Evolutionary conservation across 2,329 filamentous ascomycete genomes (phyloP).

Genomic region (Ascochyta rabiei): DNA sequence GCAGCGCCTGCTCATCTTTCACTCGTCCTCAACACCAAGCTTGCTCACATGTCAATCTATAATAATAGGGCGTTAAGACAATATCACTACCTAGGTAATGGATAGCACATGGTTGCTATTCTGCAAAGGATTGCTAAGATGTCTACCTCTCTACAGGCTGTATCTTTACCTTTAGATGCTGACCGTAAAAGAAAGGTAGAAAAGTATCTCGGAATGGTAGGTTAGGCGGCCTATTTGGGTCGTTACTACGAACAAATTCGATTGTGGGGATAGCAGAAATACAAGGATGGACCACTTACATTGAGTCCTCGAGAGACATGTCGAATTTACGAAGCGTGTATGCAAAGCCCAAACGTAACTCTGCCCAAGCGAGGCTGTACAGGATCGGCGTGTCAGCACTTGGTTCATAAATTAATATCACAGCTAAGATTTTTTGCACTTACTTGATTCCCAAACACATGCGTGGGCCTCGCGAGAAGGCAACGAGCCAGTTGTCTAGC

Average conservation of each 20-base stretch:
- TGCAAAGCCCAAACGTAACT: conserved; percentile 40
- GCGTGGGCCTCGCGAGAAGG: conserved; percentile 46
- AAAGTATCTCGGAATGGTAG: conserved; percentile 32
- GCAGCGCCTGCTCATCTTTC: no score
- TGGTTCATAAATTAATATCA: no score
- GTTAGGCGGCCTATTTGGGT: conserved; percentile 21
- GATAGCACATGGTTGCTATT: no score
- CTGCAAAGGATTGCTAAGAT: no score
- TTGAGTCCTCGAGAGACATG: conserved; percentile 25
- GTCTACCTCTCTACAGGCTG: not conserved
- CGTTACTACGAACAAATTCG: not conserved
- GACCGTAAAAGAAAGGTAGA: conserved; percentile 27
- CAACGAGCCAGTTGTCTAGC: conserved; percentile 38
- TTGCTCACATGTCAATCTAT: no score
- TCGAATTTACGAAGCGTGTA: conserved; percentile 42
- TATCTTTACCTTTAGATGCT: conserved; percentile 28
- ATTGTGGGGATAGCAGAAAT: not conserved
- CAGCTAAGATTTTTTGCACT: conserved; percentile 1
- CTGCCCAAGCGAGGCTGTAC: conserved; percentile 41
- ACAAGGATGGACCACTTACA: conserved; percentile 21
- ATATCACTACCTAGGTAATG: no score
- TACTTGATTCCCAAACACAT: conserved; percentile 43
- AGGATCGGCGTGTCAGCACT: not conserved
- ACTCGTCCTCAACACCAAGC: no score
- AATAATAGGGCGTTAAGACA: no score